A percentile compares a stretch with the other conserved stretches of the same genome.
Conservation (phyloP, 139 green algal genomes). For the Axilococcus clingmanii region DNA sequence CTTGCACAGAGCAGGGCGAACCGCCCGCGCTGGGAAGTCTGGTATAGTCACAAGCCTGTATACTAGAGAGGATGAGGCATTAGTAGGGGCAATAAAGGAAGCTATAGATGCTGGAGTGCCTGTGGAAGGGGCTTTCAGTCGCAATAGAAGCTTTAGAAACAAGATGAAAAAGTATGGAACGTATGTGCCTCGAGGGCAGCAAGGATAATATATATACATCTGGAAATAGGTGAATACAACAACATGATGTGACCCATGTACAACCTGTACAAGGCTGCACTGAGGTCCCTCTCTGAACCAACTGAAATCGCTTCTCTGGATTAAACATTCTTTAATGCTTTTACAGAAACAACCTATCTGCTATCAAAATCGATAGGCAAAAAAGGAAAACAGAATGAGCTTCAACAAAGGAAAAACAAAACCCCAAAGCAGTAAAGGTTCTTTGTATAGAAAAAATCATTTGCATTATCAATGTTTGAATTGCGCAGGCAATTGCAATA, state of each 20-base stretch:
- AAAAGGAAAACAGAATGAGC: too few species aligned
- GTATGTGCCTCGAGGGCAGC: conserved; percentile 62
- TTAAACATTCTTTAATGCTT: too few species aligned
- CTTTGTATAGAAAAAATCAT: too few species aligned
- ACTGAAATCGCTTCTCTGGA: too few species aligned
- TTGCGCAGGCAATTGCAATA: too few species aligned
- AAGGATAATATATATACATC: neutral
- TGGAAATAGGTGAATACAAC: neutral
- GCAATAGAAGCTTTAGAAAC: conserved; percentile 83
- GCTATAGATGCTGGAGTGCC: conserved; percentile 45
- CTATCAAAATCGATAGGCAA: too few species aligned
- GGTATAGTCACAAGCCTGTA: conserved; percentile 83
- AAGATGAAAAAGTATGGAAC: conserved; percentile 79
- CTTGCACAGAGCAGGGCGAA: conserved; percentile 76
- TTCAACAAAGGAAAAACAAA: too few species aligned
- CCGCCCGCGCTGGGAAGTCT: conserved; percentile 52
- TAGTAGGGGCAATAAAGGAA: conserved; percentile 60
- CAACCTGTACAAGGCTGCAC: too few species aligned
- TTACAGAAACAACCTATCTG: too few species aligned
- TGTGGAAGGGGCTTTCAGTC: conserved; percentile 84
- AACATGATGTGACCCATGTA: neutral
- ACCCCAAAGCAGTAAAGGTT: too few species aligned
- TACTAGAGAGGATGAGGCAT: conserved; percentile 17
- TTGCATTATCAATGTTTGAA: too few species aligned
- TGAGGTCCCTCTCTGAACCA: too few species aligned